Base-by-base conservation (phyloP, 2,329 filamentous ascomycete species). In the Dendrostoma leiphaemia region DNA sequence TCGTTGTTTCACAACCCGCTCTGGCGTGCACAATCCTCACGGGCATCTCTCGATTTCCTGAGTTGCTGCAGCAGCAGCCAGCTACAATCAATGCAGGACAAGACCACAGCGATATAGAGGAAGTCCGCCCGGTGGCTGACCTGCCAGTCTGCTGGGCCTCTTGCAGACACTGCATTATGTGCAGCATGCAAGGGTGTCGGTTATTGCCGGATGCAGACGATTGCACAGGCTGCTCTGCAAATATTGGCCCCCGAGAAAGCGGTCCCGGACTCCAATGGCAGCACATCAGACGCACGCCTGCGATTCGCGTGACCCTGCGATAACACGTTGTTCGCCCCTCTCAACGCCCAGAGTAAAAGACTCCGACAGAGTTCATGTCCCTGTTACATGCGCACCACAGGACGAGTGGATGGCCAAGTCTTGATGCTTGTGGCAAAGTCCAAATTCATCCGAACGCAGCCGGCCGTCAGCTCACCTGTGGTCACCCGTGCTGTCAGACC, bases 231-330 rank as follows among this genome's bases (percentile, higher is more conserved):
- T 29, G 17, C 26, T 10, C 17, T 41, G 28, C 17, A 31, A n/a
- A 26, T 47, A 23, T 35, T 29, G 21, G 28, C 23, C 21, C 32
- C 49, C 43, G 26, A 40, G 35, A 21, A 47, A 19, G 32, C 53
- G 53, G 44, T 45, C 26, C 49, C 26, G 37, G 40, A 23, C 44
- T 44, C 49, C 53, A 56, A 56, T 53, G 21, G 44, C 44, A 56
- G 44, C 24, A 43, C 19, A 17, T 13, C n/a, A 46, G 28, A 13
- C 41, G 28, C 48, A 43, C 53, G 29, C 53, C 49, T 40, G 45
- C 7, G 50, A 15, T 35, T 38, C 37, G 38, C 37, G 53, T 56
- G 53, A 53, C 38, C 37, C 43, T 31, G 47, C 17, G 12, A 29
- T 26, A 48, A 47, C 37, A 41, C 21, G 26, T 48, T 43, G 32